These are phyloP conservation scores for Adansonia digitata DNA, from an alignment of 345 rosid genomes.

Conservation along the genomic window DNA sequence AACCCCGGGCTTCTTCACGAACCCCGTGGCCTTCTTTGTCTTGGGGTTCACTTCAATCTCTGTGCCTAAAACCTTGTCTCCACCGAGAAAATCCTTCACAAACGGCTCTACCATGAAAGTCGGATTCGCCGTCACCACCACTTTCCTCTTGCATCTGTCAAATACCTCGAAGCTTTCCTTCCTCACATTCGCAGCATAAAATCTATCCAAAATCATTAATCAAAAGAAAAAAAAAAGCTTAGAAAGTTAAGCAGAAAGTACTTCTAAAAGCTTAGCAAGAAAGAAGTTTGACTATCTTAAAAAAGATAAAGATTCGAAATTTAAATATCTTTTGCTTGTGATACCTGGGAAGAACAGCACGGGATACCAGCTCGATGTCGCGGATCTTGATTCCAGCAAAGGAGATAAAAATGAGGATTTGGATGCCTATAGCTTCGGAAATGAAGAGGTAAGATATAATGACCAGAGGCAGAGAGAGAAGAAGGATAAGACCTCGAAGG, in stretches of 20 bases:
- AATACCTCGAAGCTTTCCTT: conserved; percentile 77
- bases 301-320: neutral
- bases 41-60: conserved; percentile 81
- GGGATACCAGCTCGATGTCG: conserved; percentile 80
- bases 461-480: conserved; percentile 64
- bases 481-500: conserved; percentile 72
- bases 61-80: conserved; percentile 85
- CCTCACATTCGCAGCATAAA: conserved; percentile 87
- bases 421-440: conserved; percentile 82
- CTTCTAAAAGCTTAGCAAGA: neutral
- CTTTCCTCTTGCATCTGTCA: conserved; percentile 76
- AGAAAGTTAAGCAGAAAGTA: neutral
- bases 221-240: neutral
- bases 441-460: conserved; percentile 63
- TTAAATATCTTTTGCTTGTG: neutral
- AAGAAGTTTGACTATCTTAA: neutral
- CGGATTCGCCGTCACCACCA: conserved; percentile 95
- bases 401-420: conserved; percentile 83
- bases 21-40: conserved; percentile 79
- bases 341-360: conserved; percentile 86
- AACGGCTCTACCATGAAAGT: conserved; percentile 89
- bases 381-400: conserved; percentile 80
- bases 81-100: conserved; percentile 84
- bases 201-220: conserved; percentile 41
- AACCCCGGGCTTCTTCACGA: conserved; percentile 83